Conservation (phyloP, 2,329 filamentous ascomycete genomes). For the Xylaria sp. region DNA sequence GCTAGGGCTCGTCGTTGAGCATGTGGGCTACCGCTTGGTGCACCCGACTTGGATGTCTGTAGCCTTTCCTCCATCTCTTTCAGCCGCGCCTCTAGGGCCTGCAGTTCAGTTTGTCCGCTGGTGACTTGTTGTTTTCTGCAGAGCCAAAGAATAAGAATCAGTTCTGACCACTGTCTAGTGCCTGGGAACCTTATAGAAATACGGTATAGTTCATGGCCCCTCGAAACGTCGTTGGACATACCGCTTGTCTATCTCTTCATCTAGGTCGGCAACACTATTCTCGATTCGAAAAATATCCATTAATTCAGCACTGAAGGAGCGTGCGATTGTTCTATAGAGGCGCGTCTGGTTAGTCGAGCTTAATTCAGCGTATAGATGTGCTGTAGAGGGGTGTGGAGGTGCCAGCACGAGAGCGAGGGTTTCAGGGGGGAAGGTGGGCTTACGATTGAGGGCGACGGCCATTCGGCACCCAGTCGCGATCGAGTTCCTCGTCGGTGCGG, state of each 20-base stretch:
- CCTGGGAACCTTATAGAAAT: neutral
- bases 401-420: neutral
- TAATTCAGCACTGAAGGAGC: slow-evolving; percentile 83
- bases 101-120: slow-evolving; percentile 77
- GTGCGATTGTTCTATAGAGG: slow-evolving; percentile 75
- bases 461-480: slow-evolving; percentile 81
- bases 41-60: slow-evolving; percentile 25
- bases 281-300: slow-evolving; percentile 91
- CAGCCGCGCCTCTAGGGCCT: slow-evolving; percentile 82
- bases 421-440: slow-evolving; percentile 48
- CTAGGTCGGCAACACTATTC: slow-evolving; percentile 74
- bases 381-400: neutral
- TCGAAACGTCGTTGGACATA: slow-evolving; percentile 52
- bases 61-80: slow-evolving; percentile 85
- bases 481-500: slow-evolving; percentile 70
- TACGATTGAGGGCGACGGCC: slow-evolving; percentile 83
- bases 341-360: slow-evolving; percentile 28
- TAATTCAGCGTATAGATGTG: neutral
- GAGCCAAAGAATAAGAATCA: slow-evolving; percentile 20
- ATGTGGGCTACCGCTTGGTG: slow-evolving; percentile 30
- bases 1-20: slow-evolving; percentile 40
- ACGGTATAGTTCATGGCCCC: neutral
- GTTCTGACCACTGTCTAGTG: neutral
- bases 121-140: slow-evolving; percentile 79
- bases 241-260: slow-evolving; percentile 81